Conservation (phyloP, 768 basidiomycete species). For the Termitomyces sp. region DNA sequence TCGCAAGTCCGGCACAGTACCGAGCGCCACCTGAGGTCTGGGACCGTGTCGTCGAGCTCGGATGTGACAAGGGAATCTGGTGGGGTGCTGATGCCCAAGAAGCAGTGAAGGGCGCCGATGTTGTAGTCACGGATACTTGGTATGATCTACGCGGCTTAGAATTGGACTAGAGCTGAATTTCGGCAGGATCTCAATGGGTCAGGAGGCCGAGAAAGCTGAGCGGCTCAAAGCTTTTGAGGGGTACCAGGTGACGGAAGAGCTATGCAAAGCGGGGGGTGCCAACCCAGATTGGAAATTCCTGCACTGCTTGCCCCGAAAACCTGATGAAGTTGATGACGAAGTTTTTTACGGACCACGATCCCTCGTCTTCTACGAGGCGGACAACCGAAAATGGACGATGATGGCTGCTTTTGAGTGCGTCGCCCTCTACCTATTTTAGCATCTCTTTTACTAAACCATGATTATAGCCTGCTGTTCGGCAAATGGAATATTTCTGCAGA, state of each 20-base stretch:
- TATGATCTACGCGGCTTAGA: conserved; percentile 26
- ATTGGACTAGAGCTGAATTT: background rate
- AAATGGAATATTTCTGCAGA: conserved; percentile 9
- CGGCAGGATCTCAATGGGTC: conserved; percentile 96
- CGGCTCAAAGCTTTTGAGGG: conserved; percentile 84
- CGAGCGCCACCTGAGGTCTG: conserved; percentile 71
- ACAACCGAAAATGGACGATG: conserved; percentile 97
- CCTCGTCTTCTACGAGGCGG: conserved; percentile 89
- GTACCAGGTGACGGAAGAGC: conserved; percentile 88
- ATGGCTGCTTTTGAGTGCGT: conserved; percentile 89
- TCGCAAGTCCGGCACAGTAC: conserved; percentile 79
- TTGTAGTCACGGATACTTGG: conserved; percentile 99
- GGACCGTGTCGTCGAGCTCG: conserved; percentile 73
- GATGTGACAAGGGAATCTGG: conserved; percentile 64
- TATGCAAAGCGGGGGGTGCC: conserved; percentile 78
- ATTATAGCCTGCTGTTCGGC: conserved; percentile 2
- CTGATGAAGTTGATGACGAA: conserved; percentile 93
- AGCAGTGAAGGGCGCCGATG: conserved; percentile 85
- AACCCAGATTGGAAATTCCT: conserved; percentile 90
- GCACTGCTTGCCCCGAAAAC: conserved; percentile 92
- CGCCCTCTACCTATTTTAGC: background rate
- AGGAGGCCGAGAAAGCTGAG: conserved; percentile 89
- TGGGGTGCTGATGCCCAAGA: conserved; percentile 79
- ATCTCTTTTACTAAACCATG: background rate
- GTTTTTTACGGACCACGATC: conserved; percentile 93